Base-by-base conservation (phyloP, 805 yeast species). In the Suhomyces emberorum region DNA sequence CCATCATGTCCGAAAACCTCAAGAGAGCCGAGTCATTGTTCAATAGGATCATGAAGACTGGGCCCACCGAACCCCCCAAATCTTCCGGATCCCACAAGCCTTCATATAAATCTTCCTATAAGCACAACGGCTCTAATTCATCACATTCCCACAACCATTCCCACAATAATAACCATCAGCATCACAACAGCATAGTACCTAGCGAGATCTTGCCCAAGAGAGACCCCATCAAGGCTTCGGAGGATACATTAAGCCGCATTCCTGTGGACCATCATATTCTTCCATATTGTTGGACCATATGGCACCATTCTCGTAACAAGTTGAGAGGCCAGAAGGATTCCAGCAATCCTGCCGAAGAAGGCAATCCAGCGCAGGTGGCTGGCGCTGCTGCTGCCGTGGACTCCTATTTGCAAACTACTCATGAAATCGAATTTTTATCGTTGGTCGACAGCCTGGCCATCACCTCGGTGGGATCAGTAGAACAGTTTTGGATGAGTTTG, bases 401-500 rank as follows among this genome's bases (percentile, higher is more conserved):
- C 45, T 51, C 63, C 30, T 74, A 74, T 45, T 53, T 74, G 28
- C 70, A 70, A 43, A 64, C 69, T n/a, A 72, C 76, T 7, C 57
- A 51, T 19, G 65, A 72, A 39, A 56, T 74, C 20, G 59, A 56
- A 32, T 72, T 73, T 39, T 35, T 47, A 12, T 41, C 42, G 9
- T 10, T 34, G 5, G 39, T 38, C 17, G 32, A 51, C 30, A 12
- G 27, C 32, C 14, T 51, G 54, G 1, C 37, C 9, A 42, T 39
- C 12, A 28, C 42, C 6, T 41, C 52, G 33, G 68, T 76, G 34
- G 75, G 67, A 11, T 58, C 77, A 3, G 49, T 76, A 18, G 81
- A 77, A 50, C 79, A 77, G 49, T 57, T 76, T 58, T 76, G 79
- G 79, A 48, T 61, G 44, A 52, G 70, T 23, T 46, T 74, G 24